phyloP scores from a whole-genome alignment of 2,329 filamentous ascomycete genomes.

The Claviceps sp. region DNA sequence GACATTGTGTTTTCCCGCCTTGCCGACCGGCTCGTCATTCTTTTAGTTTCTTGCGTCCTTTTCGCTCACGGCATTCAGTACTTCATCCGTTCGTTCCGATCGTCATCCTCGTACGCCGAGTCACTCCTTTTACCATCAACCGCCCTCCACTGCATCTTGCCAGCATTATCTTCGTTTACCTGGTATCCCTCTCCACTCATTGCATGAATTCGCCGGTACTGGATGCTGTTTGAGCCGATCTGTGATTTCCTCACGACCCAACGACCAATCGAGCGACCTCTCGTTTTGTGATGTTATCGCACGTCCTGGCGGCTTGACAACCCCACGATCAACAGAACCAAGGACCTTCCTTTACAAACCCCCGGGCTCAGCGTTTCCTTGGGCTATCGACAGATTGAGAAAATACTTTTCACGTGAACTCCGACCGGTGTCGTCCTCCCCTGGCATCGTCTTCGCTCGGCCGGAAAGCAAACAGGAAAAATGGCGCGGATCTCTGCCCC shows the following conservation, averaged over 20 bases:
- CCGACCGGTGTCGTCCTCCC: neutral
- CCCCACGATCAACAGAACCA: neutral
- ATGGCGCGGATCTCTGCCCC: conserved; percentile 2
- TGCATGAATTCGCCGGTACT: neutral
- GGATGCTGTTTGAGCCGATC: neutral
- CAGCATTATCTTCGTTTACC: neutral
- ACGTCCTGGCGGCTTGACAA: neutral
- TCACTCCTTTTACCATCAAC: conserved; percentile 1
- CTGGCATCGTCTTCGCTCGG: conserved; percentile 4
- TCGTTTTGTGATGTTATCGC: neutral
- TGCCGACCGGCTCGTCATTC: conserved; percentile 47
- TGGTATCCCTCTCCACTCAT: neutral
- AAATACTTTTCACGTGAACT: neutral
- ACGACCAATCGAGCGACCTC: neutral
- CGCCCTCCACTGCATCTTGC: neutral
- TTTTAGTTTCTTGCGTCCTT: conserved; percentile 23
- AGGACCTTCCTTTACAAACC: too few species aligned
- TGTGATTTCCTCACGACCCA: neutral
- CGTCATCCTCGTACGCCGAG: neutral
- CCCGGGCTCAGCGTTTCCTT: conserved; percentile 3
- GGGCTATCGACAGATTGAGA: neutral
- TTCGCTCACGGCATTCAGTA: conserved; percentile 13
- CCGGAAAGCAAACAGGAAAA: neutral
- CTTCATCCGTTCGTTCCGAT: conserved; percentile 23
- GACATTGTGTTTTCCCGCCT: conserved; percentile 25